These are phyloP conservation scores for Pseudoturritis turrita DNA, from an alignment of 345 rosid genomes.

Conservation along the genomic window DNA sequence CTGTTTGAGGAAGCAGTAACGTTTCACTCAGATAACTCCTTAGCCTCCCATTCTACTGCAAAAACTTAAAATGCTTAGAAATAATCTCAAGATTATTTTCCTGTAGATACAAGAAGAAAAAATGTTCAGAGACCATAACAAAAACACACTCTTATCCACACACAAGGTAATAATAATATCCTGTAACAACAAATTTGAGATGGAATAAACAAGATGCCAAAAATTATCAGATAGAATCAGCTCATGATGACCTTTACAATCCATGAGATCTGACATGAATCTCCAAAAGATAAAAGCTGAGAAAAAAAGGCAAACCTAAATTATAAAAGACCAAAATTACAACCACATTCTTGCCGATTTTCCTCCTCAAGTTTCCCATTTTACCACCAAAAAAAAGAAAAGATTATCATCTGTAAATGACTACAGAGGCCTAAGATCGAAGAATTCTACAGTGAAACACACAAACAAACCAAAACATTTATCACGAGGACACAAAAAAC, in stretches of 20 bases:
- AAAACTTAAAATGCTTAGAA: not conserved
- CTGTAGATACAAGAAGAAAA: not conserved
- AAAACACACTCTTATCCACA: constrained; percentile 4
- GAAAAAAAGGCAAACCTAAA: not conserved
- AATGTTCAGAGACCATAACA: not conserved
- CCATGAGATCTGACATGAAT: constrained; percentile 21
- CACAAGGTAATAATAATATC: not conserved
- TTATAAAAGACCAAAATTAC: not conserved
- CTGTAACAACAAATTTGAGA: not conserved
- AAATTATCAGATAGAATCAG: not conserved
- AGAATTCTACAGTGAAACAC: not conserved
- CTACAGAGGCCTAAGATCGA: not conserved
- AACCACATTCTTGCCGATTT: not conserved
- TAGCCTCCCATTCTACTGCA: not conserved
- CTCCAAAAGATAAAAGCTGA: not conserved
- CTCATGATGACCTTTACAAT: not conserved
- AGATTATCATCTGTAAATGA: not conserved
- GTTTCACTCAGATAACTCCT: constrained; percentile 7
- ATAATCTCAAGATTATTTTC: not conserved
- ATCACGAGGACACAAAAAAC: not conserved
- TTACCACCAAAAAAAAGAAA: not conserved
- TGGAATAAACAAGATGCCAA: not conserved
- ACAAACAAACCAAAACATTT: not conserved
- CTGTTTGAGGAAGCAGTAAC: not conserved
- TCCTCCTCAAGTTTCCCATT: not conserved